These are phyloP conservation scores for Blastobotrys buckinghamii DNA, from an alignment of 1,139 yeast species.

Conservation along the genomic window DNA sequence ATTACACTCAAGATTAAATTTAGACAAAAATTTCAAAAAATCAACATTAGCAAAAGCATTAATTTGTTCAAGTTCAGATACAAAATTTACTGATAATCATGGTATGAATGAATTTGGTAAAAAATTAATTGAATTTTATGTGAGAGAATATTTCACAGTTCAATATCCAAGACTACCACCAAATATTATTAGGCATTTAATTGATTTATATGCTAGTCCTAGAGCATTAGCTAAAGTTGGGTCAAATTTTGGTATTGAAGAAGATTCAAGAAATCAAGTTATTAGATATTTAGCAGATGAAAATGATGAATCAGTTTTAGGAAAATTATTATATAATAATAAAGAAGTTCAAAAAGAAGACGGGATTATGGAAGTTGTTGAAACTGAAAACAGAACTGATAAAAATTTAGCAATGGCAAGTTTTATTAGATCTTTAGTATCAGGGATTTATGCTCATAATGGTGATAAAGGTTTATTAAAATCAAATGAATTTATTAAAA, in stretches of 20 bases:
- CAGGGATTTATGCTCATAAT: slow-evolving; percentile 38
- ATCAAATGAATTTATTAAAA: slow-evolving; percentile 59
- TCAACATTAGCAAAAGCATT: slow-evolving; percentile 78
- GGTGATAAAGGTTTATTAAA: slow-evolving; percentile 53
- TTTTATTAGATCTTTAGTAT: slow-evolving; percentile 47
- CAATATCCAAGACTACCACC: slow-evolving; percentile 88
- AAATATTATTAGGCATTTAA: slow-evolving; percentile 65
- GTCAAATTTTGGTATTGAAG: slow-evolving; percentile 78
- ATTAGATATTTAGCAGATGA: slow-evolving; percentile 67
- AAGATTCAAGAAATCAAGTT: slow-evolving; percentile 57
- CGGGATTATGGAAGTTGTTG: slow-evolving; percentile 37
- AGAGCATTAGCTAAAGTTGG: slow-evolving; percentile 62
- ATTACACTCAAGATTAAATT: slow-evolving; percentile 67
- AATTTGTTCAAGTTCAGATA: slow-evolving; percentile 44
- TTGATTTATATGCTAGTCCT: slow-evolving; percentile 65
- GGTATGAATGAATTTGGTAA: slow-evolving; percentile 83
- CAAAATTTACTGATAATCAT: slow-evolving; percentile 59
- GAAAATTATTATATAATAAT: slow-evolving; percentile 31
- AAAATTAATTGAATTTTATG: slow-evolving; percentile 67
- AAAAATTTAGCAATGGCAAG: slow-evolving; percentile 41
- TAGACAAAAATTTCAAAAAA: slow-evolving; percentile 41
- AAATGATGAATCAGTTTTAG: slow-evolving; percentile 44
- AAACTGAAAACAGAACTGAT: slow-evolving; percentile 31
- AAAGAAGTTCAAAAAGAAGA: slow-evolving; percentile 31
- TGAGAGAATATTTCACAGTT: slow-evolving; percentile 63